Evolutionary conservation across 371 early-diverging fungal genomes (phyloP).

Genomic region (Apophysomyces variabilis): DNA sequence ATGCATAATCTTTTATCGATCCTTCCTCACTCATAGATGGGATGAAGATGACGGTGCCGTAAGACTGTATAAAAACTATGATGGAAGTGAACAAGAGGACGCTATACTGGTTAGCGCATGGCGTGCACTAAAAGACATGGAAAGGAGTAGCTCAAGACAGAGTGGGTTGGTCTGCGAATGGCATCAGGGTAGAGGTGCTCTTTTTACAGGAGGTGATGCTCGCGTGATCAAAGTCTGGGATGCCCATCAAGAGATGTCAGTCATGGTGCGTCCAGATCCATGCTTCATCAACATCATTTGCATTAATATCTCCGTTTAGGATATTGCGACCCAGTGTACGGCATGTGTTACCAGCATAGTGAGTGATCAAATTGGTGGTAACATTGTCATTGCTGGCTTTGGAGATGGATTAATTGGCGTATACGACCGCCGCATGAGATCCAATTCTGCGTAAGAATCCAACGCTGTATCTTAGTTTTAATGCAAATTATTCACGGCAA

Average conservation of each 20-base stretch:
- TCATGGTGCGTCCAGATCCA: slow-evolving; percentile 53
- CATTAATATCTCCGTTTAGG: slow-evolving; percentile 39
- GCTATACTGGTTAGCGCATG: slow-evolving; percentile 74
- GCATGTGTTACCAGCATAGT: slow-evolving; percentile 74
- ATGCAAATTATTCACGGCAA: background rate
- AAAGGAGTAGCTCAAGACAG: slow-evolving; percentile 58
- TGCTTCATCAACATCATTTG: background rate
- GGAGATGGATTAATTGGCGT: slow-evolving; percentile 82
- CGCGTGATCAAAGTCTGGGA: slow-evolving; percentile 83
- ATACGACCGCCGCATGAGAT: slow-evolving; percentile 72
- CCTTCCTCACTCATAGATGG: background rate
- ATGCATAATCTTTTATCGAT: background rate
- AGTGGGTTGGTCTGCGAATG: slow-evolving; percentile 77
- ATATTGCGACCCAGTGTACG: slow-evolving; percentile 71
- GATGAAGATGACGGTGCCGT: slow-evolving; percentile 77
- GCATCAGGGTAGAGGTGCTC: slow-evolving; percentile 75
- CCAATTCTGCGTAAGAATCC: slow-evolving; percentile 53
- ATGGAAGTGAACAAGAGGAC: slow-evolving; percentile 59
- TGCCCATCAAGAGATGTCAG: slow-evolving; percentile 76
- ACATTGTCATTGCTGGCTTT: slow-evolving; percentile 79
- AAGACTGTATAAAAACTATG: slow-evolving; percentile 77
- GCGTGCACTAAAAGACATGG: slow-evolving; percentile 76
- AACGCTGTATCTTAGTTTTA: background rate
- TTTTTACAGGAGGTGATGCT: slow-evolving; percentile 79
- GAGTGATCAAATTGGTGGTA: slow-evolving; percentile 69